Base-by-base conservation (phyloP, 2,329 filamentous ascomycete species). In the Arthrocladium fulminans region DNA sequence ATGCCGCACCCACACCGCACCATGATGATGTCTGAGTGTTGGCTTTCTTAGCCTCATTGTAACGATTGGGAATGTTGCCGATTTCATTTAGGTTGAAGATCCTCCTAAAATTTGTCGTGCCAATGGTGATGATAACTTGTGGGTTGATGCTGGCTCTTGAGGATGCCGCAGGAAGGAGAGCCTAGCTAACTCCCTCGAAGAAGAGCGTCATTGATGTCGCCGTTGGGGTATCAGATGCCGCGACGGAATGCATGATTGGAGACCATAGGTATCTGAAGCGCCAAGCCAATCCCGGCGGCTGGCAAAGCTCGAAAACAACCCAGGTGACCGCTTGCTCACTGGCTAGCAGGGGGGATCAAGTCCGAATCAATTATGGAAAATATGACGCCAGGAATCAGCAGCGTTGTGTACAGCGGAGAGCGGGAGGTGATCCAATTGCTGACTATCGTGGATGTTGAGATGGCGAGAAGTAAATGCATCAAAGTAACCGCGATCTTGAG, bases 391-490 rank as follows among this genome's bases (percentile, higher is more conserved):
- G 55, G n/a, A 7, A 60, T 32, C 13, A 63, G 46, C 27, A 62
- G 54, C 3, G 61, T 60, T 1, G 51, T 49, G 15, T 52, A 54
- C 40, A 55, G 51, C 12, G 57, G 59, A 15, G 52, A 52, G 6
- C 47, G 51, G 15, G 52, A 54, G n/a, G 65, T 62, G 7, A 63
- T 20, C 10, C 54, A 46, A 4, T 67, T 67, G 1, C 61, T 59
- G 3, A 59, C 25, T 27, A 67, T 58, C 1, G 63, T 62, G n/a
- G 54, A 57, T 0, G 62, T 45, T 15, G 65, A 46, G 45, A 64
- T 60, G 2, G 54, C 58, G 2, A 73, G 44, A 2, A 73, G 61
- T 4, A 70, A 50, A 7, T 69, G 63, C 8, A 73, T 53, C 42
- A 67, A 68, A 60, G 58, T 3, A 73, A 56, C 7, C 70, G 70